Percentiles rank a stretch among this genome's conserved stretches.
phyloP scores from a whole-genome alignment of 1,284 basidiomycete species.

The Singerocomus inundabilis region DNA sequence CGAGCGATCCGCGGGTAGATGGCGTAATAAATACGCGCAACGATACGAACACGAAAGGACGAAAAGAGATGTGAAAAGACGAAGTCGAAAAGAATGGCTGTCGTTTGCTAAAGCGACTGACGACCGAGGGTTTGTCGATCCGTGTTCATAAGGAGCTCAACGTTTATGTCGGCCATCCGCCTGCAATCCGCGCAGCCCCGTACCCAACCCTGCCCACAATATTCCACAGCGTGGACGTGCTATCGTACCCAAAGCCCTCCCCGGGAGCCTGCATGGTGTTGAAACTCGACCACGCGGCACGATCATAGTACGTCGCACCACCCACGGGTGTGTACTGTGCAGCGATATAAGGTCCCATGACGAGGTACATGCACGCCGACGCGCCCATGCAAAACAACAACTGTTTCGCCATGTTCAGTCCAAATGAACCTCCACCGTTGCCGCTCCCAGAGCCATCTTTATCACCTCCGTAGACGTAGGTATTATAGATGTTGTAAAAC shows the following conservation, averaged over 20 bases:
- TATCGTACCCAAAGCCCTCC: constrained; percentile 57
- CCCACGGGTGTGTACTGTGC: constrained; percentile 54
- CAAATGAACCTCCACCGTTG: constrained; percentile 24
- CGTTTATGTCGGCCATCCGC: constrained; percentile 60
- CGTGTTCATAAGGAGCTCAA: constrained; percentile 4
- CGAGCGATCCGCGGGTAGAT: constrained; percentile 9
- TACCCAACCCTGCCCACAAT: constrained; percentile 62
- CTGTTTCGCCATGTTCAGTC: constrained; percentile 39
- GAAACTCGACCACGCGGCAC: constrained; percentile 74
- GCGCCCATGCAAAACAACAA: constrained; percentile 53
- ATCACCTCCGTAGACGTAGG: constrained; percentile 62
- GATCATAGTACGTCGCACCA: constrained; percentile 72
- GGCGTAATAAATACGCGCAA: constrained; percentile 13
- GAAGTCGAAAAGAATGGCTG: neutral
- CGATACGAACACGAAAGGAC: constrained; percentile 15
- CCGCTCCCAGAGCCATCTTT: constrained; percentile 19
- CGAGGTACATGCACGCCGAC: constrained; percentile 54
- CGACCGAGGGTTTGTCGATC: constrained; percentile 2
- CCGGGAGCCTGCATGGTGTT: constrained; percentile 66
- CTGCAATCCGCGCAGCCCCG: constrained; percentile 67
- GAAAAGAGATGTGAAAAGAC: constrained; percentile 1
- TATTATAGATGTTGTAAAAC: constrained; percentile 84
- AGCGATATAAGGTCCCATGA: constrained; percentile 56
- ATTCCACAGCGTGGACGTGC: constrained; percentile 56
- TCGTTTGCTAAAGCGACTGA: constrained; percentile 8